Evolutionary conservation across 306 rosid species (phyloP).

Genomic region (Elaeagnus macrophylla): DNA sequence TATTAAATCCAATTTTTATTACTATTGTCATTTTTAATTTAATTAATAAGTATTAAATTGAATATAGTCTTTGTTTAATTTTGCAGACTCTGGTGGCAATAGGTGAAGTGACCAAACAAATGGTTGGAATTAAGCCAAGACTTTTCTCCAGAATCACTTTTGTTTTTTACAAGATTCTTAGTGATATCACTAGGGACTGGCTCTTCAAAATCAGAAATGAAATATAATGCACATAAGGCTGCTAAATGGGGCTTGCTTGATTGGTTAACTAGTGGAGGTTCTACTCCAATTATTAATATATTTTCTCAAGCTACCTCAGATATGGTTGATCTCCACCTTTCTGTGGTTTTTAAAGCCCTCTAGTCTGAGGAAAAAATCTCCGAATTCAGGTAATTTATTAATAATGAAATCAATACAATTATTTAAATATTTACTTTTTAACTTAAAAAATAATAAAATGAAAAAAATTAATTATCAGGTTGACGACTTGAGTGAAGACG

Average conservation of each 20-base stretch:
- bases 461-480: slow-evolving; percentile 25
- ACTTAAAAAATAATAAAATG: not conserved
- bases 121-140: slow-evolving; percentile 18
- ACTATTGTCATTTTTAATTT: too few relatives aligned
- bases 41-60: too few relatives aligned
- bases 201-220: slow-evolving; percentile 17
- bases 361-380: slow-evolving; percentile 17
- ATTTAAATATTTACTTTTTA: not conserved
- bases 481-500: slow-evolving; percentile 30
- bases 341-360: slow-evolving; percentile 24
- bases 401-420: not conserved
- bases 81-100: slow-evolving; percentile 26
- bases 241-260: slow-evolving; percentile 34
- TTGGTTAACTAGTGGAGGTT: too few relatives aligned
- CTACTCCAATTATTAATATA: slow-evolving; percentile 28
- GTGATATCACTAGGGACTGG: slow-evolving; percentile 36
- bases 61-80: not conserved
- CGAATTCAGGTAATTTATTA: slow-evolving; percentile 20
- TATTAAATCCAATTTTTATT: too few relatives aligned
- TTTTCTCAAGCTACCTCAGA: slow-evolving; percentile 29
- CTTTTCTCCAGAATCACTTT: slow-evolving; percentile 16
- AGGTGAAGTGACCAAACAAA: slow-evolving; percentile 22
- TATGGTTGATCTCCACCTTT: slow-evolving; percentile 35
- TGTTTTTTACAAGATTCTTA: slow-evolving; percentile 18
- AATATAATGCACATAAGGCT: slow-evolving; percentile 16